Evolutionary conservation across 306 rosid genomes (phyloP).

Genomic region (Quercus parvula): DNA sequence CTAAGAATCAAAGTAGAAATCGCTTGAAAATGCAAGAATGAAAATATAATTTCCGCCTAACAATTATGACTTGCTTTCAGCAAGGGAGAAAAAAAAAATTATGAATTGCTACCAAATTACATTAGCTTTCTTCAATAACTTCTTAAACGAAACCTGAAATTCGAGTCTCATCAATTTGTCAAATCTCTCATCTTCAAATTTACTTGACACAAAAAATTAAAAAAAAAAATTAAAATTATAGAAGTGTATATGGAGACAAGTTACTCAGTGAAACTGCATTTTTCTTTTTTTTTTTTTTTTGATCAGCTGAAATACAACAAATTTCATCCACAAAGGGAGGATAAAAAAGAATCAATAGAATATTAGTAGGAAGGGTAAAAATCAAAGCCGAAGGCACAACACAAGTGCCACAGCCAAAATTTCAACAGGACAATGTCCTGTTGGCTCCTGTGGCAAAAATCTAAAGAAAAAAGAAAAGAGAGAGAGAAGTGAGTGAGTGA

Average conservation of each 20-base stretch:
- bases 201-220: no score
- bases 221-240: neutral
- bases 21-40: no score
- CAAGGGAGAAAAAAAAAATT: neutral
- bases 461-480: constrained; percentile 11
- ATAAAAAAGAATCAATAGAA: constrained; percentile 62
- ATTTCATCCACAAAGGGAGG: constrained; percentile 8
- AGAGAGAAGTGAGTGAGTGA: neutral
- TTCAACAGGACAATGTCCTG: constrained; percentile 46
- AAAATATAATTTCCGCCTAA: no score
- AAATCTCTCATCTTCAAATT: neutral
- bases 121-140: neutral
- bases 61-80: neutral
- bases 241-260: neutral
- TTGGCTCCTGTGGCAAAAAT: constrained; percentile 26
- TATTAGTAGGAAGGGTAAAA: constrained; percentile 26
- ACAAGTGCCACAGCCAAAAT: constrained; percentile 34
- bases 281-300: constrained; percentile 26
- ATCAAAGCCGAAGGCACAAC: constrained; percentile 21
- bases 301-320: constrained; percentile 27
- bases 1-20: no score
- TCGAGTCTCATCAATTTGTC: neutral
- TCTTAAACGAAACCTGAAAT: no score
- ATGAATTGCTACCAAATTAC: neutral
- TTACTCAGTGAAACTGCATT: constrained; percentile 22